A percentile compares a stretch with the other conserved stretches of the same genome.
Evolutionary conservation across 805 yeast species (phyloP).

Genomic region (Pichia kluyveri): DNA sequence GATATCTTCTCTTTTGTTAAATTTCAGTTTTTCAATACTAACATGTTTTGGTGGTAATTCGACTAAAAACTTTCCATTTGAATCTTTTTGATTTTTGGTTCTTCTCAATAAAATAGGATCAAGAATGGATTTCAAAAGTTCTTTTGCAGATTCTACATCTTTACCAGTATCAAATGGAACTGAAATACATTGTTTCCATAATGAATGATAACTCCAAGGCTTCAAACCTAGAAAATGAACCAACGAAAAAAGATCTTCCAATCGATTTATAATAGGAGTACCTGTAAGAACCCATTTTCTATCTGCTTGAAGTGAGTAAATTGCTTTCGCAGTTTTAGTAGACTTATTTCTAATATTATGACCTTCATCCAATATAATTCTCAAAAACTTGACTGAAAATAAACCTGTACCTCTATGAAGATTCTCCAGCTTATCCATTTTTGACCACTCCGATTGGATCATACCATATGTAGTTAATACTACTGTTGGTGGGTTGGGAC

Average conservation of each 20-base stretch:
- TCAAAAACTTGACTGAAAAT: slow-evolving; percentile 61
- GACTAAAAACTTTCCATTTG: slow-evolving; percentile 65
- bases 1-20: slow-evolving; percentile 55
- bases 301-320: slow-evolving; percentile 52
- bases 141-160: slow-evolving; percentile 62
- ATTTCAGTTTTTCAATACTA: slow-evolving; percentile 53
- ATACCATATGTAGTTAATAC: slow-evolving; percentile 85
- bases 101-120: slow-evolving; percentile 79
- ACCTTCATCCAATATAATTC: slow-evolving; percentile 77
- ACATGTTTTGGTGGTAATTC: slow-evolving; percentile 71
- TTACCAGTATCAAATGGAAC: slow-evolving; percentile 66
- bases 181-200: slow-evolving; percentile 84
- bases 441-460: slow-evolving; percentile 64
- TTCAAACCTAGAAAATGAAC: slow-evolving; percentile 68
- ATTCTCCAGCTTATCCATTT: slow-evolving; percentile 25
- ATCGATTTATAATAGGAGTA: slow-evolving; percentile 81
- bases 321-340: slow-evolving; percentile 72
- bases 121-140: slow-evolving; percentile 74
- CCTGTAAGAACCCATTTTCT: slow-evolving; percentile 87
- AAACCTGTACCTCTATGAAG: slow-evolving; percentile 39
- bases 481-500: slow-evolving; percentile 49
- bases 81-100: slow-evolving; percentile 75
- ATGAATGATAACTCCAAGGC: slow-evolving; percentile 81
- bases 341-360: slow-evolving; percentile 76
- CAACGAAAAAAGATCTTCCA: slow-evolving; percentile 79